Conservation (phyloP, 208 protist genomes). For the Acanthamoeba lenticulata region DNA sequence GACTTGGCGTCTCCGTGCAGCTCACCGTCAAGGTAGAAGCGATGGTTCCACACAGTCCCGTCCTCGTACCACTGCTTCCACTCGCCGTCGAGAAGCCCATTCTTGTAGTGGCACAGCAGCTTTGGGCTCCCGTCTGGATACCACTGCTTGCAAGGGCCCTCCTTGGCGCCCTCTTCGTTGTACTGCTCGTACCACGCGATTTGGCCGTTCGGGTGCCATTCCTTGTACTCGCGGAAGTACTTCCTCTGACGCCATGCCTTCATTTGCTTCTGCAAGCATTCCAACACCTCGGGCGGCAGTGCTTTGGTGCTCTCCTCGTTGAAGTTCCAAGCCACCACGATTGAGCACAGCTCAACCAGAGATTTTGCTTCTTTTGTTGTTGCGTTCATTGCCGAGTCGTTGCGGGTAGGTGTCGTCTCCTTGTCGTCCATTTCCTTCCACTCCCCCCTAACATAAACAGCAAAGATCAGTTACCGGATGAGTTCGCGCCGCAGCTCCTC, state of each 20-base stretch:
- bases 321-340: background rate
- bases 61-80: background rate
- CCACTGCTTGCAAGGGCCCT: background rate
- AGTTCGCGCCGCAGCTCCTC: too few relatives aligned
- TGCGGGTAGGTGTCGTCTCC: background rate
- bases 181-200: background rate
- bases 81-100: background rate
- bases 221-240: conserved; percentile 5
- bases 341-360: background rate
- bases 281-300: background rate
- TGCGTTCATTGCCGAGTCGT: background rate
- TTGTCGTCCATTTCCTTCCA: background rate
- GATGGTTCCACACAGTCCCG: background rate
- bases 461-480: too few relatives aligned
- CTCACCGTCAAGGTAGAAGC: background rate
- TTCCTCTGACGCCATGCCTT: background rate
- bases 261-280: background rate
- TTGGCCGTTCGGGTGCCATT: background rate
- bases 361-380: background rate
- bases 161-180: background rate
- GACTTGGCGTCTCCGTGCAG: background rate
- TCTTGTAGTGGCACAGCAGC: background rate
- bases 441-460: too few relatives aligned
- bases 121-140: background rate
- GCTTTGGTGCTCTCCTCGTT: background rate